Conservation (phyloP, 441 rosid genomes). For the Pelargonium fulgidum region DNA sequence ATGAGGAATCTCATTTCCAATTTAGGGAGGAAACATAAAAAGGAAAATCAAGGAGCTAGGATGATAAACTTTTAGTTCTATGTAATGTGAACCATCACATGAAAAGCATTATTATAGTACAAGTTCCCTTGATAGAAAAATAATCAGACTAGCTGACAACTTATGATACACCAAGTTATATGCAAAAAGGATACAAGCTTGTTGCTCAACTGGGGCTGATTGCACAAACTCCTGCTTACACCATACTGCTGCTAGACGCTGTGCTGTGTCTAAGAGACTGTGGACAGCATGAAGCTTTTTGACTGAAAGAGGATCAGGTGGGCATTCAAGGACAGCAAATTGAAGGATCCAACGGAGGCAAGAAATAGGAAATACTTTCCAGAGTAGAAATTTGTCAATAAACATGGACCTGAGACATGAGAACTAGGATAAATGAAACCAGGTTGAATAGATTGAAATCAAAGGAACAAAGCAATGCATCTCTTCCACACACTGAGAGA, state of each 20-base stretch:
- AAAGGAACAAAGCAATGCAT: not conserved
- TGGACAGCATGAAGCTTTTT: conserved; percentile 33
- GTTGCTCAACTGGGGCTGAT: conserved; percentile 78
- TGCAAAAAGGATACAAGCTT: conserved; percentile 78
- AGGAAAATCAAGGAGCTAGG: not conserved
- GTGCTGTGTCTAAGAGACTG: conserved; percentile 53
- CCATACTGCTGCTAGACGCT: conserved; percentile 67
- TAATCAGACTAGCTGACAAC: conserved; percentile 16
- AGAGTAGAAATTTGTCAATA: conserved; percentile 77
- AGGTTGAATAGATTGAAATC: not conserved
- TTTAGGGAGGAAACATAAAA: not conserved
- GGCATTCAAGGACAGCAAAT: conserved; percentile 66
- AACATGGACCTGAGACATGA: conserved; percentile 57
- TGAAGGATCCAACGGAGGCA: conserved; percentile 93
- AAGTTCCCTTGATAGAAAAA: not conserved
- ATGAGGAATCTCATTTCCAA: not conserved
- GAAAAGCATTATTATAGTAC: not conserved
- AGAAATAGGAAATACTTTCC: conserved; percentile 86
- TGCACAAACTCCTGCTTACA: conserved; percentile 69
- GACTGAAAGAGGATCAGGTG: conserved; percentile 45
- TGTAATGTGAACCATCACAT: not conserved
- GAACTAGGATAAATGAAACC: conserved; percentile 1
- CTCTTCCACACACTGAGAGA: not conserved
- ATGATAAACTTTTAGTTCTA: not conserved
- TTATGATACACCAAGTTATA: conserved; percentile 6